Base-by-base conservation (phyloP, 495 filamentous ascomycete genomes). In the Neurospora hispaniola region DNA sequence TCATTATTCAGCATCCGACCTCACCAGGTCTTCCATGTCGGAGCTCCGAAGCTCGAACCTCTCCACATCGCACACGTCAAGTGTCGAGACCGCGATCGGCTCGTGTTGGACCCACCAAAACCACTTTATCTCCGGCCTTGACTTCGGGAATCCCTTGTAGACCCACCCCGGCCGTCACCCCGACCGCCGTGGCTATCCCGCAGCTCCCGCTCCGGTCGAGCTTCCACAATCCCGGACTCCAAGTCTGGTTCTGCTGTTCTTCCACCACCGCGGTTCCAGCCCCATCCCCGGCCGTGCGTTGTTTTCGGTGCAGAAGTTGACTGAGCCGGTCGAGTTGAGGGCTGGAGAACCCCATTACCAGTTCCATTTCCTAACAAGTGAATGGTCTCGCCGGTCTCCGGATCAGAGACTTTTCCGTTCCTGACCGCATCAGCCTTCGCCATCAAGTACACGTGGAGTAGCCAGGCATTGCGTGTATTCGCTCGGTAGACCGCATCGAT, bases 391-490 rank as follows among this genome's bases (percentile, higher is more conserved):
- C 46, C 75, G 4, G n/a, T 73, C 4, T 80, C 75, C 16, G 74
- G 70, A 72, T 80, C 76, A 27, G 78, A 12, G 77, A 84, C 75
- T 82, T 83, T 41, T 76, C 76, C 71, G 11, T 73, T 71, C 18
- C 71, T 77, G 71, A 85, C 82, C 74, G 84, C 84, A 44, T 81
- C 76, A 9, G 85, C 88, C 75, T 90, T 88, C 70, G 89, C 80
- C 11, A 88, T 85, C 69, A 97, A 82, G 75, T 90, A 86, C 40
- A 88, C 85, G 76, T 97, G 92, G n/a, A 97, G 85, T 10, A 91
- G 77, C 62, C 90, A 83, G 5, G 91, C 92, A 76, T 94, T 97
- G 73, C 89, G 85, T 2, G 92, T 94, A 78, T 97, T 97, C 79
- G 89, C 86, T 43, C 86, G 80, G 73, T 84, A 85, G 11, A 84